Evolutionary conservation across 2,329 filamentous ascomycete genomes (phyloP), one percentile per base, ranked within the genome.

Genomic region (Fusarium subtropicale): DNA sequence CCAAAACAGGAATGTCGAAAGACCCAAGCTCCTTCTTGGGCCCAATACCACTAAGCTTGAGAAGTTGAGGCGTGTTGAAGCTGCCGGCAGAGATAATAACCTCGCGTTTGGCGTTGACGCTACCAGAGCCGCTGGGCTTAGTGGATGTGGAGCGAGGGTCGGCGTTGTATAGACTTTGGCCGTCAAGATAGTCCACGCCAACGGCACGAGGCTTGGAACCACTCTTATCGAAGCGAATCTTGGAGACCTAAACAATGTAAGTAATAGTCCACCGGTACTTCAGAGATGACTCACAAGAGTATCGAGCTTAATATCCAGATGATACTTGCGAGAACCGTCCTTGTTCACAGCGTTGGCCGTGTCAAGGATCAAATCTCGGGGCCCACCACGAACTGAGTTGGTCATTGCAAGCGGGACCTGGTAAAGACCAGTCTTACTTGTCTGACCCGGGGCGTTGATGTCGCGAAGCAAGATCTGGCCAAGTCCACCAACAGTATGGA

Each of bases 391-490:
- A 46, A 82, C 80, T 53, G 77, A 81, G n/a, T 82, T 75, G n/a
- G 82, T 79, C 64, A 85, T 84, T 2, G 83, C 81, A 30, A 90
- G 75, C 5, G 89, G 88, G 7, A 91, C 84, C 69, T 90, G 87
- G 74, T 85, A 90, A 36, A 86, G 78, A 0, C 68, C 72, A 8
- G 67, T 50, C 33, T 61, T 48, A 33, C 66, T 68, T 4, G 69
- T 20, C 12, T 73, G 67, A 0, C 71, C 71, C 1, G 71, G 71
- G 9, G 69, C 66, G 26, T 76, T 78, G 8, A 78, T 63, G 30
- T 78, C 76, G 2, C 69, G 66, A 26, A 72, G 60, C 20, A 78
- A 34, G 3, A 78, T 65, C 28, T 76, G 60, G 0, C 66, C 74
- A 26, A 79, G 73, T 2, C 74, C 74, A 1, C 53, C 47, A 7